A percentile compares a stretch with the other conserved stretches of the same genome.
Evolutionary conservation across 352 stramenopile genomes (phyloP).

Genomic region (Pythium rishiriense): DNA sequence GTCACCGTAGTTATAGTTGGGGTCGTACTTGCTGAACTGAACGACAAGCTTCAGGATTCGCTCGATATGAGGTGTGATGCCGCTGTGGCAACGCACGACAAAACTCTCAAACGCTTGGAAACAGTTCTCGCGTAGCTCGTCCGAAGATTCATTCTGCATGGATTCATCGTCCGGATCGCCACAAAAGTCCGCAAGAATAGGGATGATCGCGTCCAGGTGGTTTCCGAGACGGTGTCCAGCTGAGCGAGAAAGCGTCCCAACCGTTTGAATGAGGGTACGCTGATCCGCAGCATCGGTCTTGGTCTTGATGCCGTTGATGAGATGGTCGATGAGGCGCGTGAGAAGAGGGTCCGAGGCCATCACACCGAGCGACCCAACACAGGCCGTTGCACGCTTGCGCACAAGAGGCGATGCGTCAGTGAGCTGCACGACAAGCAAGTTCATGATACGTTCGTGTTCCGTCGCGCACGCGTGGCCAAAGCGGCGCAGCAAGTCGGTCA

Average conservation of each 20-base stretch:
- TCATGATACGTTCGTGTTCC: constrained; percentile 91
- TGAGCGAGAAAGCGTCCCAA: constrained; percentile 95
- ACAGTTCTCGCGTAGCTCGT: constrained; percentile 97
- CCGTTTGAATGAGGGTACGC: constrained; percentile 95
- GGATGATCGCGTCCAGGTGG: constrained; percentile 95
- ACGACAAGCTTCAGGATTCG: constrained; percentile 90
- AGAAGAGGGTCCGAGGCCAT: constrained; percentile 95
- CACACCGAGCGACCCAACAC: constrained; percentile 93
- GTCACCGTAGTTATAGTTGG: constrained; percentile 98
- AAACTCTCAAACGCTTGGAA: constrained; percentile 99
- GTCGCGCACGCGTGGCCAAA: constrained; percentile 92
- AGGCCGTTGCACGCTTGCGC: constrained; percentile 95
- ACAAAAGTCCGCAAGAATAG: constrained; percentile 95
- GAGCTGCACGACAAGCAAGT: constrained; percentile 84
- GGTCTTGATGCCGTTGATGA: constrained; percentile 91
- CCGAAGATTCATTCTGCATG: constrained; percentile 92
- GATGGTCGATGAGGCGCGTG: constrained; percentile 90
- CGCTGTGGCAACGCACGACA: constrained; percentile 93
- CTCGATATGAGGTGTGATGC: constrained; percentile 95
- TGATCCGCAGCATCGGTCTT: constrained; percentile 73
- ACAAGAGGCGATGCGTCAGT: constrained; percentile 85
- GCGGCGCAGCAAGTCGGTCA: constrained; percentile 95
- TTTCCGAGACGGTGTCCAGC: constrained; percentile 95
- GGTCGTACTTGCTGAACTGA: constrained; percentile 97
- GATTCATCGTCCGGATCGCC: constrained; percentile 90